phyloP scores from a whole-genome alignment of 345 rosid genomes.

The Eucalyptus melliodora region DNA sequence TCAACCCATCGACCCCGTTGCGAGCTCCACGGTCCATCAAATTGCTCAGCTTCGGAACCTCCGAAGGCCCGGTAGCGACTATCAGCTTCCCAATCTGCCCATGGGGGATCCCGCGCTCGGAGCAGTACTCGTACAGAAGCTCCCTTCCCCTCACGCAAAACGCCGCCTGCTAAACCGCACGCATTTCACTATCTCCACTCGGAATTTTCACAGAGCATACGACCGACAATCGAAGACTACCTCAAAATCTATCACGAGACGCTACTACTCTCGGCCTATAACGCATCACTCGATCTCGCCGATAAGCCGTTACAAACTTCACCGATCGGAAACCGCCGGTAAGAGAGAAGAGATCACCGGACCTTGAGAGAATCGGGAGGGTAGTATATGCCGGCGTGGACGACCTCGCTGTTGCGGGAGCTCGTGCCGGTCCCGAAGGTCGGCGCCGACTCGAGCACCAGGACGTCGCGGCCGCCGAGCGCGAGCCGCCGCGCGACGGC shows the following conservation, averaged over 20 bases:
- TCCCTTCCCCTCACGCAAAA: conserved; percentile 73
- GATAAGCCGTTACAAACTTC: background rate
- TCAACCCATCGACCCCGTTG: conserved; percentile 55
- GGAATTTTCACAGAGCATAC: background rate
- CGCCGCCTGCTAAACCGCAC: conserved; percentile 23
- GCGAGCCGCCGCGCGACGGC: conserved; percentile 70
- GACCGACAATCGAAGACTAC: background rate
- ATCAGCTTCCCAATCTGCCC: conserved; percentile 72
- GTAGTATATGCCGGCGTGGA: conserved; percentile 94
- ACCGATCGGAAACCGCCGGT: background rate
- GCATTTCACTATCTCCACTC: background rate
- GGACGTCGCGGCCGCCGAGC: conserved; percentile 48
- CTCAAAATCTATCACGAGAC: background rate
- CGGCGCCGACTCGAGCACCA: conserved; percentile 71
- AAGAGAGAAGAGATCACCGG: background rate
- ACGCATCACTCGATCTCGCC: background rate
- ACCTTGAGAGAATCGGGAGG: conserved; percentile 71
- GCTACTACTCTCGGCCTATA: background rate
- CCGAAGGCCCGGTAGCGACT: conserved; percentile 51
- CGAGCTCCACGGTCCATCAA: conserved; percentile 42
- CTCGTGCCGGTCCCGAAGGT: conserved; percentile 79
- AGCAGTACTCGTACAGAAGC: conserved; percentile 58
- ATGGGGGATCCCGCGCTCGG: conserved; percentile 37
- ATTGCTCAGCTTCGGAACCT: conserved; percentile 46
- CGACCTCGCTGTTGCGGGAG: conserved; percentile 84